phyloP scores from a whole-genome alignment of 1,284 basidiomycete genomes.

The Heliocybe sulcata region DNA sequence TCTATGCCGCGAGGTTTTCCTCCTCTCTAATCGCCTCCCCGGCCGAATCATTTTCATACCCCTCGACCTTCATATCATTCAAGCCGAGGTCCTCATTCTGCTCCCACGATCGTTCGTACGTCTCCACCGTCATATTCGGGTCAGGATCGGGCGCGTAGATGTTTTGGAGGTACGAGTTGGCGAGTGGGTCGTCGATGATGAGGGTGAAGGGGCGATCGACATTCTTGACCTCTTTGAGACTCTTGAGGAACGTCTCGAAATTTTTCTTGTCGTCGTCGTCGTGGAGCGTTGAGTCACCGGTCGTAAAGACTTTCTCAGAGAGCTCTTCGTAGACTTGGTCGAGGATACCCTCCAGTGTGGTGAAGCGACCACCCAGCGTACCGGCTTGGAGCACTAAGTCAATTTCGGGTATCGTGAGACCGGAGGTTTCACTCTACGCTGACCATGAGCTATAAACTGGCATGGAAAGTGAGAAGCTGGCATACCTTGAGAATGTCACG shows the following conservation, averaged over 20 bases:
- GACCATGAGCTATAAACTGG: background rate
- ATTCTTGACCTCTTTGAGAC: conserved; percentile 78
- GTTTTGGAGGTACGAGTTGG: conserved; percentile 96
- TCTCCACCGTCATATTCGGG: conserved; percentile 82
- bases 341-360: conserved; percentile 93
- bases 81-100: conserved; percentile 96
- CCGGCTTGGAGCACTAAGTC: conserved; percentile 89
- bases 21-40: conserved; percentile 6
- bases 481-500: conserved; percentile 88
- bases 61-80: conserved; percentile 94
- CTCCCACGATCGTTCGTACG: conserved; percentile 80
- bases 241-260: conserved; percentile 75
- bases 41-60: conserved; percentile 47
- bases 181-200: conserved; percentile 92
- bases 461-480: background rate
- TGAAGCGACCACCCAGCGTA: conserved; percentile 97
- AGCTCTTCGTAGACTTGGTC: conserved; percentile 96
- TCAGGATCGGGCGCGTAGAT: conserved; percentile 90
- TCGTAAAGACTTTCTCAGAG: conserved; percentile 81
- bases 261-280: conserved; percentile 39
- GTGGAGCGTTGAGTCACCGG: conserved; percentile 52
- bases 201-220: conserved; percentile 81
- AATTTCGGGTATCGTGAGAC: conserved; percentile 90
- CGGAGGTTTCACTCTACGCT: conserved; percentile 85
- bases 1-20: background rate